Evolutionary conservation across 306 rosid species (phyloP).

Genomic region (Sphenostylis stenocarpa): DNA sequence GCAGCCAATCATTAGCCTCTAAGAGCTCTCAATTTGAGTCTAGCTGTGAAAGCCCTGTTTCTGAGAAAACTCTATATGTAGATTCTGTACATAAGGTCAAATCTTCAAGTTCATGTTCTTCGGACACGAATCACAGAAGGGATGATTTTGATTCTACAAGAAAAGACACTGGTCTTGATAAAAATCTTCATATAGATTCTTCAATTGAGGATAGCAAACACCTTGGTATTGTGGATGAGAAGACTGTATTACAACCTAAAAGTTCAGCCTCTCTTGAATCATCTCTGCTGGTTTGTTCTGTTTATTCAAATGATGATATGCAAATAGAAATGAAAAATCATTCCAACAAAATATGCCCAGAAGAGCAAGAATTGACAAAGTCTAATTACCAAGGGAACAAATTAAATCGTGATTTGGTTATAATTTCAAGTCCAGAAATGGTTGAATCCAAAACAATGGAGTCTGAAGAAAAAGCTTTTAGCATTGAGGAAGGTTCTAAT

Average conservation of each 20-base stretch:
- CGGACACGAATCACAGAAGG: slow-evolving; percentile 26
- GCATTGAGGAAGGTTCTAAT: slow-evolving; percentile 16
- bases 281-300: slow-evolving; percentile 30
- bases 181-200: slow-evolving; percentile 36
- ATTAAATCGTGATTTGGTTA: slow-evolving; percentile 20
- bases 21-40: slow-evolving; percentile 41
- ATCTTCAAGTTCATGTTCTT: slow-evolving; percentile 52
- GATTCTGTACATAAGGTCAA: slow-evolving; percentile 61
- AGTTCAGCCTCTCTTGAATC: slow-evolving; percentile 47
- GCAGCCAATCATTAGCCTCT: slow-evolving; percentile 29
- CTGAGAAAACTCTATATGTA: slow-evolving; percentile 82
- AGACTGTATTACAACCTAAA: slow-evolving; percentile 31
- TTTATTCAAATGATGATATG: slow-evolving; percentile 29
- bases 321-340: slow-evolving; percentile 33
- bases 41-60: slow-evolving; percentile 49
- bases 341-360: slow-evolving; percentile 29
- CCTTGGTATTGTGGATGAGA: slow-evolving; percentile 37
- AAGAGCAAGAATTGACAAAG: slow-evolving; percentile 39
- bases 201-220: slow-evolving; percentile 45
- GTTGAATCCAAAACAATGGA: slow-evolving; percentile 37
- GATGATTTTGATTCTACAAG: slow-evolving; percentile 39
- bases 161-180: slow-evolving; percentile 36
- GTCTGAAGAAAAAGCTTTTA: slow-evolving; percentile 37
- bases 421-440: slow-evolving; percentile 30
- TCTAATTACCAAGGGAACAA: slow-evolving; percentile 32